Conservation (phyloP, 371 early-diverging fungal species). For the Paraphysoderma sedebokerense region DNA sequence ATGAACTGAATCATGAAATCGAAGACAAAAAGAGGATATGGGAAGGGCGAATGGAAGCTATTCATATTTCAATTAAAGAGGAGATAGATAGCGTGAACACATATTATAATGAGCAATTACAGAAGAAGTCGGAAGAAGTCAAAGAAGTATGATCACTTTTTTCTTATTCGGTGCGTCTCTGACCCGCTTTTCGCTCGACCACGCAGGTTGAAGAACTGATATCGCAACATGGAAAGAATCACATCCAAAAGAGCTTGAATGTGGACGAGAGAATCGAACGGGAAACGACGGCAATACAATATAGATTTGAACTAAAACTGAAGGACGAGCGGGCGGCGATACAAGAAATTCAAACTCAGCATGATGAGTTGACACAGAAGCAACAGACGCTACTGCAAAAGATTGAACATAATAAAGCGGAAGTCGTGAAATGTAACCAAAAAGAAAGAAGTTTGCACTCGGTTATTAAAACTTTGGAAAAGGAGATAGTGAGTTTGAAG, state of each 20-base stretch:
- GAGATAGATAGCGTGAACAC: constrained; percentile 12
- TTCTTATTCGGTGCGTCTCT: background rate
- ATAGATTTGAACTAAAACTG: constrained; percentile 23
- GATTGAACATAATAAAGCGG: constrained; percentile 32
- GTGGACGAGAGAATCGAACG: constrained; percentile 5
- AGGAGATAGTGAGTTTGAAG: constrained; percentile 29
- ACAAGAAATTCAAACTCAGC: constrained; percentile 27
- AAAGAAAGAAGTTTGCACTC: constrained; percentile 32
- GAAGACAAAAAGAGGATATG: constrained; percentile 21
- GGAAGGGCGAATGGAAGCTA: constrained; percentile 24
- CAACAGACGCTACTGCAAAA: constrained; percentile 28
- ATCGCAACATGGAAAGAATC: background rate
- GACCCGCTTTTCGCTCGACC: background rate
- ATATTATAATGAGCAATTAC: constrained; percentile 2
- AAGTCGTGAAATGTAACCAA: constrained; percentile 25
- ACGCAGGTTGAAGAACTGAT: constrained; percentile 3
- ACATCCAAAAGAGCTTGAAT: background rate
- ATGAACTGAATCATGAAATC: constrained; percentile 18
- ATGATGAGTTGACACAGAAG: constrained; percentile 37
- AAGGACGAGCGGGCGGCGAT: constrained; percentile 31
- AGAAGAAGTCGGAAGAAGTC: constrained; percentile 5
- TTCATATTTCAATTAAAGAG: constrained; percentile 20
- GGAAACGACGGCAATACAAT: constrained; percentile 6
- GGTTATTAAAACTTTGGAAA: constrained; percentile 32
- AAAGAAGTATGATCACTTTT: background rate